Evolutionary conservation across 2,329 filamentous ascomycete species (phyloP).

Genomic region (Paecilomyces sp.): DNA sequence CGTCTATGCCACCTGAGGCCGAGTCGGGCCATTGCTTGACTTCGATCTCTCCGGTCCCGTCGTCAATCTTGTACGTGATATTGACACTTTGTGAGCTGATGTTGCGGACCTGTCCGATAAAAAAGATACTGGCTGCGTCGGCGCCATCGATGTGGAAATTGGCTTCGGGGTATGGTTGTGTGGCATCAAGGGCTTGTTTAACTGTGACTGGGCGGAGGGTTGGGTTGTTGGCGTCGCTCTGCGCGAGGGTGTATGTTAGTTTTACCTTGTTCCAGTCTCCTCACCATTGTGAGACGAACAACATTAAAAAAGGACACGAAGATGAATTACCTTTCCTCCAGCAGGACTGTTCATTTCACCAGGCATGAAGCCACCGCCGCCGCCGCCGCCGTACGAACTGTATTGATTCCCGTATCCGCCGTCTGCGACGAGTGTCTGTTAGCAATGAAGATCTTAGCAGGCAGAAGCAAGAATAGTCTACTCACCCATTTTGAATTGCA

Average conservation of each 20-base stretch:
- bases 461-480: not conserved
- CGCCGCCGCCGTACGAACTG: constrained; percentile 50
- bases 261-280: constrained; percentile 1
- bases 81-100: constrained; percentile 84
- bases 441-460: not conserved
- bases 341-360: constrained; percentile 44
- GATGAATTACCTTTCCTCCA: constrained; percentile 29
- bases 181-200: constrained; percentile 83
- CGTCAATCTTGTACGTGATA: constrained; percentile 86
- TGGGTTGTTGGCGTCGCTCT: constrained; percentile 65
- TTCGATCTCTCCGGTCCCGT: constrained; percentile 88
- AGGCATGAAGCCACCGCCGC: constrained; percentile 55
- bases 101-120: constrained; percentile 85
- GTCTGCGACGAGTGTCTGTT: constrained; percentile 17
- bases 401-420: constrained; percentile 40
- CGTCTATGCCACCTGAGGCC: constrained; percentile 21
- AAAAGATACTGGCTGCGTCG: constrained; percentile 67
- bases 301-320: not conserved
- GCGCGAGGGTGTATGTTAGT: not conserved
- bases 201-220: constrained; percentile 87
- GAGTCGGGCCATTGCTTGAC: constrained; percentile 48
- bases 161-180: constrained; percentile 64
- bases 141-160: constrained; percentile 78
- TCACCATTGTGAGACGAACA: not conserved
- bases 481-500: constrained; percentile 21